Evolutionary conservation across 345 rosid species (phyloP).

Genomic region (Balakata baccata): DNA sequence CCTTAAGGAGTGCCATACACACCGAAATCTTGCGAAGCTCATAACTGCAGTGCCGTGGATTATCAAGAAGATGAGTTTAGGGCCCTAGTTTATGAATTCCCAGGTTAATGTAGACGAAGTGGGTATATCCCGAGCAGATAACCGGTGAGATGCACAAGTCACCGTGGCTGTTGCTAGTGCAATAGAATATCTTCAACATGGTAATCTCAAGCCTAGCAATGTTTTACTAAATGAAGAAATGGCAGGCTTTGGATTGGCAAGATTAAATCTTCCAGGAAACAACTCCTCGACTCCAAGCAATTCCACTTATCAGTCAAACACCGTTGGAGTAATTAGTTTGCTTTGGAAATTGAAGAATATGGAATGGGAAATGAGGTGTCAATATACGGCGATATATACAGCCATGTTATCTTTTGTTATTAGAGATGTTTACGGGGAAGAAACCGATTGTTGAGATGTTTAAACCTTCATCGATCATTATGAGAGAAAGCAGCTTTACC

Average conservation of each 20-base stretch:
- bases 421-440: slow-evolving; percentile 13
- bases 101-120: slow-evolving; percentile 22
- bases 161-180: slow-evolving; percentile 7
- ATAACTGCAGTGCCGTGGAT: slow-evolving; percentile 3
- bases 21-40: slow-evolving; percentile 25
- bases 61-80: slow-evolving; percentile 16
- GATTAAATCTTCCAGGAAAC: slow-evolving; percentile 6
- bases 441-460: neutral
- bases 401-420: slow-evolving; percentile 3
- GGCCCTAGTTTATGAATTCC: slow-evolving; percentile 20
- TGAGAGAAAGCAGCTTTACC: too few relatives aligned
- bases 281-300: too few relatives aligned
- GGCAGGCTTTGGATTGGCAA: slow-evolving; percentile 15
- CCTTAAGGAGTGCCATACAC: neutral
- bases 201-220: slow-evolving; percentile 24
- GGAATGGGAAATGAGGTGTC: slow-evolving; percentile 7
- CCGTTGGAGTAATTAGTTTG: neutral
- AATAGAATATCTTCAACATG: slow-evolving; percentile 18
- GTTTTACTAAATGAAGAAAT: slow-evolving; percentile 13
- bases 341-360: slow-evolving; percentile 8
- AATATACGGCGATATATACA: neutral
- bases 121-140: slow-evolving; percentile 9
- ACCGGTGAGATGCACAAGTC: neutral
- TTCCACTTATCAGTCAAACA: neutral
- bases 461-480: too few relatives aligned